Evolutionary conservation across 192 early-diverging fungal genomes (phyloP).

Genomic region (Spizellomyces sp.): DNA sequence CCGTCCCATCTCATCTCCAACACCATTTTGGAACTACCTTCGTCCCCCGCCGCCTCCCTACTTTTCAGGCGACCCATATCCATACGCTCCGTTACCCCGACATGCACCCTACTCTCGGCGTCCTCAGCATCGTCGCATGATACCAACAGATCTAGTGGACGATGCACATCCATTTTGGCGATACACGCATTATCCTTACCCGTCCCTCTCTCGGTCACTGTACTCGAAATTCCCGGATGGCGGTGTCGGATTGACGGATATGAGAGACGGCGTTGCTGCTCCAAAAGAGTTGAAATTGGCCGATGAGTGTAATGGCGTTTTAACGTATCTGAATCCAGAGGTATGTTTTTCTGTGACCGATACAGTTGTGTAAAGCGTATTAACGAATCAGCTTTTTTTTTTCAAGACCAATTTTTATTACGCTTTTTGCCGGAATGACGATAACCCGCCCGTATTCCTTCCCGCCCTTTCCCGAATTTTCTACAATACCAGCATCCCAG

Average conservation of each 20-base stretch:
- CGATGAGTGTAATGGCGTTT: slow-evolving; percentile 18
- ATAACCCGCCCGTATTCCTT: slow-evolving; percentile 9
- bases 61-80: too few species aligned
- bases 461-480: slow-evolving; percentile 11
- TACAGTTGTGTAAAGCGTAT: not conserved
- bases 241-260: too few species aligned
- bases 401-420: slow-evolving; percentile 11
- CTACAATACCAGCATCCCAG: slow-evolving; percentile 8
- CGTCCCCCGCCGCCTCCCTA: too few species aligned
- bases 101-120: too few species aligned
- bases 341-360: not conserved
- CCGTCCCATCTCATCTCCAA: slow-evolving; percentile 1
- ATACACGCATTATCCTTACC: not conserved
- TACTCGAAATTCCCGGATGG: too few species aligned
- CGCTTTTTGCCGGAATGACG: slow-evolving; percentile 12
- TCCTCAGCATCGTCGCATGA: too few species aligned
- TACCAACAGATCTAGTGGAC: too few species aligned
- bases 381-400: not conserved
- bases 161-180: not conserved
- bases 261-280: not conserved
- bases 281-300: slow-evolving; percentile 7
- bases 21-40: not conserved
- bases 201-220: not conserved
- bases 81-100: too few species aligned
- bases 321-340: slow-evolving; percentile 14